phyloP scores from a whole-genome alignment of 352 stramenopile species.

The Globisporangium cylindrosporum region DNA sequence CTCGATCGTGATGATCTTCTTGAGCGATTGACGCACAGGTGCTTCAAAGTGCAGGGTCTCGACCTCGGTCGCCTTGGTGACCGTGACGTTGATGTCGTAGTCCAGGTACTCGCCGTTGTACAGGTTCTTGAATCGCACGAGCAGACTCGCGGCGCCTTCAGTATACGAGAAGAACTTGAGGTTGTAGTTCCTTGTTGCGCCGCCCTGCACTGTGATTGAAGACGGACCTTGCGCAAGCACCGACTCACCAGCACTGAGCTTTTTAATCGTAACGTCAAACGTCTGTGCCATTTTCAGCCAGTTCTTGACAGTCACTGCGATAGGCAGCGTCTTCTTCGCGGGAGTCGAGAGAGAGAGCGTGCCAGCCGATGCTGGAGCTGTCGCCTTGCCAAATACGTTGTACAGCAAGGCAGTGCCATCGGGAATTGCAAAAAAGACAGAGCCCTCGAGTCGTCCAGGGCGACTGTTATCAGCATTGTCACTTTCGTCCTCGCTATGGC shows the following conservation, averaged over 20 bases:
- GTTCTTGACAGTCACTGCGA: constrained; percentile 82
- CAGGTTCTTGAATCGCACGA: constrained; percentile 79
- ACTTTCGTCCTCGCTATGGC: constrained; percentile 10
- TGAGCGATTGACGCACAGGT: constrained; percentile 77
- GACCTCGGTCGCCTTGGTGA: constrained; percentile 60
- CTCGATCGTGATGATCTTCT: constrained; percentile 85
- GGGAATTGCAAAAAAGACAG: constrained; percentile 89
- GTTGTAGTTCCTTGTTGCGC: constrained; percentile 67
- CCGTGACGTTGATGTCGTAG: constrained; percentile 55
- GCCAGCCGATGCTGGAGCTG: constrained; percentile 39
- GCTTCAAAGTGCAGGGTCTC: constrained; percentile 83
- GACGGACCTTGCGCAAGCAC: constrained; percentile 64
- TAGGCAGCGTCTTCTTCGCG: constrained; percentile 75
- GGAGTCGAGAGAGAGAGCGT: constrained; percentile 46
- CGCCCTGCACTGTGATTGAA: constrained; percentile 61
- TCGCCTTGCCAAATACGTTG: constrained; percentile 78
- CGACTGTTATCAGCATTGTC: constrained; percentile 26
- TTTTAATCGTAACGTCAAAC: constrained; percentile 72
- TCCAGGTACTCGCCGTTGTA: constrained; percentile 84
- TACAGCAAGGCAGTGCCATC: constrained; percentile 88
- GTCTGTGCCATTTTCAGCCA: constrained; percentile 83
- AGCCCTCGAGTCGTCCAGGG: constrained; percentile 62
- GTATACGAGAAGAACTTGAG: constrained; percentile 90
- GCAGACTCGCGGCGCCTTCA: constrained; percentile 52
- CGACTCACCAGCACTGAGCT: constrained; percentile 33